Base-by-base conservation (phyloP, 495 filamentous ascomycete genomes). In the Neurospora pannonica region DNA sequence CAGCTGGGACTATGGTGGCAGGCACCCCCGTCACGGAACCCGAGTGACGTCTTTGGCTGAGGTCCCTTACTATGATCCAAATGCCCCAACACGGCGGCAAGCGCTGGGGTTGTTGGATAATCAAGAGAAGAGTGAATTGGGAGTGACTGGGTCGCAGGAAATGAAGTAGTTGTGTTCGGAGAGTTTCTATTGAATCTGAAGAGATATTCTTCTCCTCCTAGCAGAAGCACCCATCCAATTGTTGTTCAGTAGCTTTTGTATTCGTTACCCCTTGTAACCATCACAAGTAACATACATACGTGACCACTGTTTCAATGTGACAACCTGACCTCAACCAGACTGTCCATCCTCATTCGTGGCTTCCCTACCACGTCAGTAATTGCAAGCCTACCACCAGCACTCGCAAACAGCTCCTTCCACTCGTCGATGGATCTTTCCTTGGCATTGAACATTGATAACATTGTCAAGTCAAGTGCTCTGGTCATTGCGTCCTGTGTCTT, bases 11-110 rank as follows among this genome's bases (percentile, higher is more conserved):
- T 91, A 91, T 79, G 89, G 88, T 40, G 89, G 88, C 17, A 84
- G 83, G 11, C 82, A 91, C 78, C 89, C 89, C 0, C 83, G 90
- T 48, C 90, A 91, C 78, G 89, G 89, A 34, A 85, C 83, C 11
- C 85, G 91, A 38, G 90, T 92, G 19, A 92, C 91, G 0, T 83
- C 88, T 10, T 80, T 92, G n/a, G 90, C 89, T 19, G 91, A 92
- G 83, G 88, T 87, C 79, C 90, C 90, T 0, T 88, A 86, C 69
- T 92, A 89, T 75, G 86, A 90, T 38, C 77, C 85, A 0, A 81
- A 83, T 11, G 90, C 89, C 0, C 89, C 88, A 0, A 88, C 88
- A 6, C 82, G 90, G 39, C 83, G 91, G 38, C 86, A 92, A 73
- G 87, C 82, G 3, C 81, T 92, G 40, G 90, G 91, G 6, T 75